Base-by-base conservation (phyloP, 2,329 filamentous ascomycete genomes). In the Nakataea oryzae region DNA sequence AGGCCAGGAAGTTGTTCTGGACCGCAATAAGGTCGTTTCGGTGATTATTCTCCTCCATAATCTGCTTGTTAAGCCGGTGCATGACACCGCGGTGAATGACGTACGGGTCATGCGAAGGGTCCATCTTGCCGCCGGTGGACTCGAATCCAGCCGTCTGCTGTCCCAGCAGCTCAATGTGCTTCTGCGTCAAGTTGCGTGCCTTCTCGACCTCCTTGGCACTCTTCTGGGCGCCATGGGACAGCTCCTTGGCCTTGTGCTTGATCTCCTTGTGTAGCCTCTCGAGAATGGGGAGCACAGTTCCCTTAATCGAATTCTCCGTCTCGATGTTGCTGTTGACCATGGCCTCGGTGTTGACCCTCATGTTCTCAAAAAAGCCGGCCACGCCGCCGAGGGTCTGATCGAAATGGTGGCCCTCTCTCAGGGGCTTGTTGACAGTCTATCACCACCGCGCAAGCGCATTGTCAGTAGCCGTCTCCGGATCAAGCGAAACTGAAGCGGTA, bases 21-120 rank as follows among this genome's bases (percentile, higher is more conserved):
- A 97, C 89, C 12, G 88, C 84, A 65, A 99, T 83, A 63, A 97
- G 83, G 72, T 99, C 95, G 72, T 96, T 91, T 66, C 88, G 86
- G 77, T 96, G 93, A 79, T 93, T 96, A 81, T 99, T 99, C 79
- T 99, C 95, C 72, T 96, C 91, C 58, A 91, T 80, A 47, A 97
- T 85, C 78, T 99, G 95, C 79, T 90, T 93, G 81, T 91, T 87
- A 62, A 99, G 80, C 56, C 92, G 87, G 77, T 97, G 84, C 66
- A 90, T 77, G 63, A 97, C 86, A 64, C 90, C 90, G 34, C 93
- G 87, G 69, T 88, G 85, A 57, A 97, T 74, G 62, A 97, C 82
- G 72, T 97, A 99, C 5, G 95, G 95, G 72, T 99, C 95, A 41
- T 96, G 86, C 14, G 78, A 71, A 2, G 90, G 84, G 56, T 84